phyloP scores from a whole-genome alignment of 2,329 filamentous ascomycete genomes.

The Zarea fungicola region DNA sequence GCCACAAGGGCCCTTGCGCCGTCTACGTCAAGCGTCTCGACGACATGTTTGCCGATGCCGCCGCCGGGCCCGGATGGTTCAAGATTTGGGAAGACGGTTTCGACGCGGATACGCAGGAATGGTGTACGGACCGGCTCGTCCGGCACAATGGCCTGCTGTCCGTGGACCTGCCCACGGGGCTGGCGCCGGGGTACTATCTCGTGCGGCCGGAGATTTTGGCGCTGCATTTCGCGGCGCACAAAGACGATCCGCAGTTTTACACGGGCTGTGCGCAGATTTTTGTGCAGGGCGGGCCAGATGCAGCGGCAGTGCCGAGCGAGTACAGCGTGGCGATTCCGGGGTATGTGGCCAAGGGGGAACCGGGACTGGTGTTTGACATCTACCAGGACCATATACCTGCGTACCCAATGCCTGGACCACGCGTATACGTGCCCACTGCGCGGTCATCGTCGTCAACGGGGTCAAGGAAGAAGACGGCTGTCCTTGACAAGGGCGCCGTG shows the following conservation, averaged over 20 bases:
- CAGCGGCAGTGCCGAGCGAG: slow-evolving; percentile 41
- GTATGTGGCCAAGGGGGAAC: slow-evolving; percentile 48
- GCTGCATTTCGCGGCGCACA: slow-evolving; percentile 58
- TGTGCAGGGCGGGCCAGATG: slow-evolving; percentile 43
- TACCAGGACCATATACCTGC: slow-evolving; percentile 44
- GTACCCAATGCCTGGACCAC: slow-evolving; percentile 51
- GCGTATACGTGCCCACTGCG: slow-evolving; percentile 37
- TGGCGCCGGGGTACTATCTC: slow-evolving; percentile 65
- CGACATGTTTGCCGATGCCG: slow-evolving; percentile 46
- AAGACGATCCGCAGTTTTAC: slow-evolving; percentile 66
- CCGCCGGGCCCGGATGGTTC: slow-evolving; percentile 67
- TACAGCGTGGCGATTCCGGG: slow-evolving; percentile 61
- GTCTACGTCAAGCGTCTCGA: slow-evolving; percentile 68
- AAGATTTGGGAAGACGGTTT: slow-evolving; percentile 71
- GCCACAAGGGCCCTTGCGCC: slow-evolving; percentile 64
- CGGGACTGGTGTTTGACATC: slow-evolving; percentile 59
- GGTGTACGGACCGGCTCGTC: slow-evolving; percentile 68
- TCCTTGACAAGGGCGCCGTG: slow-evolving; percentile 45
- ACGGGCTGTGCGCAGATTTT: slow-evolving; percentile 67
- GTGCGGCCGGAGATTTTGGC: slow-evolving; percentile 65
- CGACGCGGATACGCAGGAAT: slow-evolving; percentile 47
- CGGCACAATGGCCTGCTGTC: slow-evolving; percentile 58
- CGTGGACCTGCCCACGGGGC: slow-evolving; percentile 53
- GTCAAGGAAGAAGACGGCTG: slow-evolving; percentile 15
- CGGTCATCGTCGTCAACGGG: not conserved